Evolutionary conservation across 495 filamentous ascomycete species (phyloP).

Genomic region (Xylaria curta): DNA sequence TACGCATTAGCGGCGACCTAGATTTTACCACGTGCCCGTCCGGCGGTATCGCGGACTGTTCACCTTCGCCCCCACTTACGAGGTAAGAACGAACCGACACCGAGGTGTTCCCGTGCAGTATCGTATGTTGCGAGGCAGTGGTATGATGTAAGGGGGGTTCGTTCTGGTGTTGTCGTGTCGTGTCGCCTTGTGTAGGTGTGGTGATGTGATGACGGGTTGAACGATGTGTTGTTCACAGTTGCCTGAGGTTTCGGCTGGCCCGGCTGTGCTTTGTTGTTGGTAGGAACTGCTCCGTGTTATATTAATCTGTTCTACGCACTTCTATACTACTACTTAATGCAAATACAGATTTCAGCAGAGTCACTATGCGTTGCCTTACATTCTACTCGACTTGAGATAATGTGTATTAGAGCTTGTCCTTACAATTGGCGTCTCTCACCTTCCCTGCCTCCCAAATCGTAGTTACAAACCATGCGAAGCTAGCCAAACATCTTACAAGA

Average conservation of each 20-base stretch:
- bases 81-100: neutral
- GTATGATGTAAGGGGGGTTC: neutral
- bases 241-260: neutral
- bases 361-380: neutral
- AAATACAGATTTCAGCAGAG: neutral
- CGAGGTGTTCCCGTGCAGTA: neutral
- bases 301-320: neutral
- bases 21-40: constrained; percentile 1
- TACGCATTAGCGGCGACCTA: neutral
- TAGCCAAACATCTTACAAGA: neutral
- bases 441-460: neutral
- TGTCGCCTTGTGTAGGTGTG: neutral
- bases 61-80: constrained; percentile 3
- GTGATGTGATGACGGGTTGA: neutral
- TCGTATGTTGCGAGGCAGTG: constrained; percentile 7
- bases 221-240: neutral
- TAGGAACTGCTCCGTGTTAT: neutral
- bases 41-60: constrained; percentile 1
- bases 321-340: neutral
- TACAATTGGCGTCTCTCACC: neutral
- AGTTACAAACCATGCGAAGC: neutral
- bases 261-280: neutral
- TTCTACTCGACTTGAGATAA: neutral
- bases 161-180: neutral
- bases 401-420: neutral